Evolutionary conservation across 2,329 filamentous ascomycete genomes (phyloP), one percentile per base, ranked within the genome.

Genomic region (Sclerotinia subarctica): DNA sequence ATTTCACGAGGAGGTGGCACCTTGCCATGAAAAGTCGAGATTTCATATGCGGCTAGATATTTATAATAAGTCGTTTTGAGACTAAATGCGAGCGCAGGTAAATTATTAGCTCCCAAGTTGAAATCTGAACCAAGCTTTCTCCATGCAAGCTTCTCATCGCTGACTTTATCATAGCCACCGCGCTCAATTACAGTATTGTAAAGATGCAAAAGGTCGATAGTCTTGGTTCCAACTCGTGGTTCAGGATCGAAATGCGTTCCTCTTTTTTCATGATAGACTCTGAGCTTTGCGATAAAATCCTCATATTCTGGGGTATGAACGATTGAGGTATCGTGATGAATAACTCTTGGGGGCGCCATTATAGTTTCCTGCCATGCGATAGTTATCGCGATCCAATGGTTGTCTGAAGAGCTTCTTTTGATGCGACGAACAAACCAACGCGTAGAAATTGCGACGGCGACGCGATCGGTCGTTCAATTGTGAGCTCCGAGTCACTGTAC

Each of bases 31-130:
- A 93, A 81, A 15, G 88, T 90, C 58, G 86, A 87, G 75, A 96
- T 95, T 79, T 96, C 93, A 79, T 91, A 97, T 1, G 93, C 93
- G 17, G 90, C 90, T 56, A 97, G 85, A 75, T 94, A 93, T 78
- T 93, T 94, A 82, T 96, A 96, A 81, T 95, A 97, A 71, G 91
- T 88, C 67, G 91, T 90, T 81, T 97, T 97, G 67, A 96, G 82
- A 69, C 90, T 86, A 80, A 96, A 96, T 19, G 92, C 93, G 69
- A 93, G 88, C n/a, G 92, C 92, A 8, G 92, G 86, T 69, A 92
- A 88, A 76, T 94, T 93, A 74, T 86, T 84, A 67, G 88, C 88
- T 76, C 88, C 88, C 71, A 94, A 86, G 62, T 91, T 87, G 68
- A 96, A 89, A 74, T 93, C 89, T 65, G 88, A 84, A 26, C 75